Evolutionary conservation across 164 flowering plant species (phyloP), one percentile per base, ranked within the genome.

Genomic region (Sextonia rubra): DNA sequence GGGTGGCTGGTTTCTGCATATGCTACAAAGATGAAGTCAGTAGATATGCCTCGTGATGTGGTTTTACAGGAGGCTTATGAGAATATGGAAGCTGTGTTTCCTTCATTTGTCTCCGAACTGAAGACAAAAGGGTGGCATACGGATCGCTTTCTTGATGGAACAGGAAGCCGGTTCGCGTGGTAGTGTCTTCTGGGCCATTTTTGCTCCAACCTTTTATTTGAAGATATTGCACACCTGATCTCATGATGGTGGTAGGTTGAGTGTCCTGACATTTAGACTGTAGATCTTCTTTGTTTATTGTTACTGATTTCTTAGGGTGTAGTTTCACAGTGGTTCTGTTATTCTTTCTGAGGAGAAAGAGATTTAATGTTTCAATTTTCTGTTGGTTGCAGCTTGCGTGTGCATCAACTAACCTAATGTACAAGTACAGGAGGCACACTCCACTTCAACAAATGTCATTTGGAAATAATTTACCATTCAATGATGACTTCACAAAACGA

Each of bases 1-100:
- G 98, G 99, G 6, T 95, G 98, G 99, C 75, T 95, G 29, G 89
- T 93, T 67, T 97, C 98, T 75, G 99, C 92, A n/a, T 93, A 87
- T 81, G 94, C 93, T 69, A 79, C 86, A 47, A 72, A 71, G 55
- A 81, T 83, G 72, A 84, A 79, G 44, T 72, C 86, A 11, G 79
- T 47, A 56, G 49, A 70, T 62, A 75, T 76, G 55, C 60, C 77
- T 1, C 77, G 66, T 32, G 68, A 69, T 11, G 68, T 24, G 22
- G 73, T 70, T 32, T 67, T 89, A 72, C 73, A 62, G 68, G 88
- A 85, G 55, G 97, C 97, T n/a, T 91, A 91, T 72, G 86, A 81
- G 68, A 89, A 86, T 77, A 86, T 87, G 91, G 80, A 82, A 65
- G 66, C 32, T 25, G 78, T 80, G 15, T 91, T 88, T 75, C 73